Evolutionary conservation across 257 asterid genomes (phyloP).

Genomic region (Solanum ossicruentum): DNA sequence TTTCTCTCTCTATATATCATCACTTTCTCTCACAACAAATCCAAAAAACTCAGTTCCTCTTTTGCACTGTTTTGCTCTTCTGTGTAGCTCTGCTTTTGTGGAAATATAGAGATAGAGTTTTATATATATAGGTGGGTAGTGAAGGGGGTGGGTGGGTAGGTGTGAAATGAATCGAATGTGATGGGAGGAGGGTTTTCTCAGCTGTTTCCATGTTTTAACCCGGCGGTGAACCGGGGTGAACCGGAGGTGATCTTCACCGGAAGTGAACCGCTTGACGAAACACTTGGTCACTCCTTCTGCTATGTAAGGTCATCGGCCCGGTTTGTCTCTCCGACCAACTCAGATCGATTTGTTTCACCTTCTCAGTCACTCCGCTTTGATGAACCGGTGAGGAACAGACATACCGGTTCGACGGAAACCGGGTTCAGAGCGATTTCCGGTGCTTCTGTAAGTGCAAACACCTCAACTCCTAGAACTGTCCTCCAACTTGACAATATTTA

Average conservation of each 20-base stretch:
- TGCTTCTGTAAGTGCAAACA: constrained; percentile 14
- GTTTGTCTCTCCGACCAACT: constrained; percentile 7
- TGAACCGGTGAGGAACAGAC: background rate
- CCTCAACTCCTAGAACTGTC: constrained; percentile 9
- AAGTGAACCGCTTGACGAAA: constrained; percentile 8
- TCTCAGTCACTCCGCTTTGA: constrained; percentile 16
- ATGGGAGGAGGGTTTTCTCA: constrained; percentile 13
- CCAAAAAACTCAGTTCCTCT: background rate
- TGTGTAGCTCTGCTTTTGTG: background rate
- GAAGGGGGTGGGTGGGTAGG: background rate
- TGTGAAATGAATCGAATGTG: constrained; percentile 1
- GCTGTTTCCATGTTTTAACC: constrained; percentile 10
- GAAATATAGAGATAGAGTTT: background rate
- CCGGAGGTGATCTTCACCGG: constrained; percentile 4
- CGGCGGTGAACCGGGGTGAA: constrained; percentile 4
- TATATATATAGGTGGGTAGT: background rate
- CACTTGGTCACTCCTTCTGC: constrained; percentile 16
- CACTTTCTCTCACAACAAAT: background rate
- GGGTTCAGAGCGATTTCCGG: constrained; percentile 16
- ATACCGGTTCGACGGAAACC: constrained; percentile 1
- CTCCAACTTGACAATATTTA: constrained; percentile 5
- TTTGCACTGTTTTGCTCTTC: background rate
- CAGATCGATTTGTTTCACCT: constrained; percentile 14
- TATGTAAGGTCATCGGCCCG: constrained; percentile 11
- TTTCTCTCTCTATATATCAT: background rate